Evolutionary conservation across 129 eudicot species (phyloP).

Genomic region (Artemisia annua): DNA sequence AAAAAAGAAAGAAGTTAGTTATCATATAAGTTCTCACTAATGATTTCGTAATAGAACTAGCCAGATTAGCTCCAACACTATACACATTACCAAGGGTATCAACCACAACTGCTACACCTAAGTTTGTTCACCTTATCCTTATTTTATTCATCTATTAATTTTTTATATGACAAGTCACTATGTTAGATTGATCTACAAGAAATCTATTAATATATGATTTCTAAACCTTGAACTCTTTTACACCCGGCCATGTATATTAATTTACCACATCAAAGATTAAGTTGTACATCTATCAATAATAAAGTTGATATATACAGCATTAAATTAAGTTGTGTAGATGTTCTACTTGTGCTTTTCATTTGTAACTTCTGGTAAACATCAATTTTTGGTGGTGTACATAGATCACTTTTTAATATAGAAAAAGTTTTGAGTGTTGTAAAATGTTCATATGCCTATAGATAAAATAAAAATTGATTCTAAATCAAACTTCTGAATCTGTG

Average conservation of each 20-base stretch:
- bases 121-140: slow-evolving; percentile 36
- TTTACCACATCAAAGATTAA: background rate
- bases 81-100: slow-evolving; percentile 7
- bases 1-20: background rate
- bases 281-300: background rate
- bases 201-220: background rate
- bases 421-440: no score
- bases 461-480: background rate
- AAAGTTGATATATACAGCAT: no score
- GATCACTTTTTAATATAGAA: no score
- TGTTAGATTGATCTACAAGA: slow-evolving; percentile 9
- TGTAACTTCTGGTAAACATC: no score
- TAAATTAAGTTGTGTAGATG: no score
- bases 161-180: slow-evolving; percentile 16
- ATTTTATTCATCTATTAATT: slow-evolving; percentile 3
- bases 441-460: no score
- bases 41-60: slow-evolving; percentile 11
- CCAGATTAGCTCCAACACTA: slow-evolving; percentile 6
- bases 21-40: background rate
- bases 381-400: no score
- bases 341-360: no score
- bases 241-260: background rate
- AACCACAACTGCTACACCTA: slow-evolving; percentile 35
- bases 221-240: background rate
- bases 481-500: background rate